Conservation (phyloP, 106 monocot species). For the Acorus calamus region DNA sequence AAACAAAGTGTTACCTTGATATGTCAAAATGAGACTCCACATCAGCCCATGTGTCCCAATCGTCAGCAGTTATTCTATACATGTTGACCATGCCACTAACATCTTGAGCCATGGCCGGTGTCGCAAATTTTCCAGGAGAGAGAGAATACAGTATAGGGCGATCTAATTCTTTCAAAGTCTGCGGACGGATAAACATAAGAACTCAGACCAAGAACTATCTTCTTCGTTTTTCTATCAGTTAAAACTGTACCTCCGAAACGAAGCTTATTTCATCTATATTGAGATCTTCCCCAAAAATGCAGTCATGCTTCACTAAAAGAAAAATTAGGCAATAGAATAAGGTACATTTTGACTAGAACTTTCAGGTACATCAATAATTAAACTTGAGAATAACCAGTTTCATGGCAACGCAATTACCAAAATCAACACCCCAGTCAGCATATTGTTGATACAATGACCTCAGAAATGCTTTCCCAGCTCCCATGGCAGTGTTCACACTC, state of each 20-base stretch:
- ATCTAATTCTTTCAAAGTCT: constrained; percentile 63
- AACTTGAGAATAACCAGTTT: too few species aligned
- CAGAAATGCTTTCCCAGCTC: constrained; percentile 76
- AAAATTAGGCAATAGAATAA: not conserved
- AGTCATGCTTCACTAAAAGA: constrained; percentile 83
- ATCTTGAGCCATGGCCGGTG: constrained; percentile 43
- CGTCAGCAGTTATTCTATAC: constrained; percentile 88
- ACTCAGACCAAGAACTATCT: too few species aligned
- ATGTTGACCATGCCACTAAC: constrained; percentile 61
- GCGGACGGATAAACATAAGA: constrained; percentile 3
- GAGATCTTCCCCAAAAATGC: constrained; percentile 85
- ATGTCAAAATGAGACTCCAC: constrained; percentile 68
- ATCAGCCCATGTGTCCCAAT: constrained; percentile 90
- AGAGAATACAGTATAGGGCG: constrained; percentile 61
- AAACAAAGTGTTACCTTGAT: constrained; percentile 42
- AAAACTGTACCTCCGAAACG: constrained; percentile 56
- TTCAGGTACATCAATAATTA: too few species aligned
- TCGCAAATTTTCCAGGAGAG: constrained; percentile 67
- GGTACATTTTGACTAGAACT: not conserved
- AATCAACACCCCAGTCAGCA: constrained; percentile 95
- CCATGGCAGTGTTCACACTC: constrained; percentile 72
- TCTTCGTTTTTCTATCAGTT: not conserved
- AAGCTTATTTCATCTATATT: constrained; percentile 61
- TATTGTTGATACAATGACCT: constrained; percentile 78
- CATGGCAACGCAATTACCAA: constrained; percentile 36